Percentiles rank a stretch among this genome's conserved stretches.
These are phyloP conservation scores for Biancaea sappan DNA, from an alignment of 306 rosid genomes.

Conservation along the genomic window DNA sequence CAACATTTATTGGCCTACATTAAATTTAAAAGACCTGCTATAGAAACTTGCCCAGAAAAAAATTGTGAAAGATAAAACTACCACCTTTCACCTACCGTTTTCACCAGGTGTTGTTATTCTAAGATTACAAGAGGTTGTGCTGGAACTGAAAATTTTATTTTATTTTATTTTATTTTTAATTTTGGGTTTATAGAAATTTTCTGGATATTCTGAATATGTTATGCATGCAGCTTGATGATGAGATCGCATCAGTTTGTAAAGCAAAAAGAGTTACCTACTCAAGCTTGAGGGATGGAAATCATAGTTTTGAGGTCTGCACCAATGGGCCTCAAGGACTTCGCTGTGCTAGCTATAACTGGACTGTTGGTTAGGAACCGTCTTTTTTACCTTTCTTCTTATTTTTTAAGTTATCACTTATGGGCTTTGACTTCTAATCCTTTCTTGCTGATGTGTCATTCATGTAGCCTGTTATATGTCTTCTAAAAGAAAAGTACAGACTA, in stretches of 20 bases:
- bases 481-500: slow-evolving; percentile 10
- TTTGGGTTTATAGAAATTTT: background rate
- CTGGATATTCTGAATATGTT: slow-evolving; percentile 16
- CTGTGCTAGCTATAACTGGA: slow-evolving; percentile 79
- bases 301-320: slow-evolving; percentile 71
- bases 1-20: background rate
- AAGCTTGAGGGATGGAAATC: slow-evolving; percentile 76
- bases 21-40: background rate
- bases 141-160: background rate
- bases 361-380: slow-evolving; percentile 65
- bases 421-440: slow-evolving; percentile 13
- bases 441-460: background rate
- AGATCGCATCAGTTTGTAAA: slow-evolving; percentile 52
- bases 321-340: slow-evolving; percentile 51
- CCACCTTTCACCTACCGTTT: background rate
- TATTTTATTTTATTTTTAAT: too few species aligned
- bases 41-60: too few species aligned
- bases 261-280: slow-evolving; percentile 52
- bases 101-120: background rate
- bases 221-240: slow-evolving; percentile 72
- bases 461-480: slow-evolving; percentile 9
- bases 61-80: too few species aligned
- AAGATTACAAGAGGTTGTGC: background rate
- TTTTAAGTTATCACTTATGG: background rate
- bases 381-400: slow-evolving; percentile 29